Conservation (phyloP, 805 yeast genomes). For the Brettanomyces bruxellensis region DNA sequence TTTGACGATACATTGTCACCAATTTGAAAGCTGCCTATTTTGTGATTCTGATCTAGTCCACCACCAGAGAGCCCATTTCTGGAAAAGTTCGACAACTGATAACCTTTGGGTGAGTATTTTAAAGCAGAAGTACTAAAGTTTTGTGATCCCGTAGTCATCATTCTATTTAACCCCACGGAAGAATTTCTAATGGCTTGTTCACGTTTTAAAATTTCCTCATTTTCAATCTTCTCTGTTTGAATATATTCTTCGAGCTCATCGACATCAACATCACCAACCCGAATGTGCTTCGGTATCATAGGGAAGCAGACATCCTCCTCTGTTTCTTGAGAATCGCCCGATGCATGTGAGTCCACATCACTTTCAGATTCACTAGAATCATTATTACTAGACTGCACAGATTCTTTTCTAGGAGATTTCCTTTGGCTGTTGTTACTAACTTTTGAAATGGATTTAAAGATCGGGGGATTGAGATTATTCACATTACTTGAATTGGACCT, state of each 20-base stretch:
- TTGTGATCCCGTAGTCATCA: slow-evolving; percentile 26
- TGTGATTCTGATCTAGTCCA: neutral
- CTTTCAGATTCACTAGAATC: slow-evolving; percentile 16
- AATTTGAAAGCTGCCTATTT: neutral
- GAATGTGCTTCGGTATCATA: slow-evolving; percentile 57
- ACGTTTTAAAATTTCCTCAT: slow-evolving; percentile 24
- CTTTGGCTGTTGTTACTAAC: too few relatives aligned
- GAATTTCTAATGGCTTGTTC: slow-evolving; percentile 18
- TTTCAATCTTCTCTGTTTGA: slow-evolving; percentile 47
- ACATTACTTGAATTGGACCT: neutral
- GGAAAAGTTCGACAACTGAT: neutral
- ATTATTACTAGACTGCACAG: too few relatives aligned
- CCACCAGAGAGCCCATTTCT: neutral
- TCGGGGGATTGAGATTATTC: neutral
- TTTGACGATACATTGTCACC: slow-evolving; percentile 3
- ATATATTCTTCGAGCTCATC: slow-evolving; percentile 82
- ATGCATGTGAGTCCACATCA: slow-evolving; percentile 64
- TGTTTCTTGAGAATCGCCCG: slow-evolving; percentile 78
- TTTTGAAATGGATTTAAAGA: neutral
- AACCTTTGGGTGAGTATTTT: slow-evolving; percentile 47
- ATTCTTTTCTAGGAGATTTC: too few relatives aligned
- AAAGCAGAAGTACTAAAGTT: slow-evolving; percentile 42
- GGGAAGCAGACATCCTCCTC: slow-evolving; percentile 99
- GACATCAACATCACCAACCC: slow-evolving; percentile 74
- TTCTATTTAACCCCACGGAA: neutral